Conservation (phyloP, 1,139 yeast genomes). For the Geotrichum fermentans region DNA sequence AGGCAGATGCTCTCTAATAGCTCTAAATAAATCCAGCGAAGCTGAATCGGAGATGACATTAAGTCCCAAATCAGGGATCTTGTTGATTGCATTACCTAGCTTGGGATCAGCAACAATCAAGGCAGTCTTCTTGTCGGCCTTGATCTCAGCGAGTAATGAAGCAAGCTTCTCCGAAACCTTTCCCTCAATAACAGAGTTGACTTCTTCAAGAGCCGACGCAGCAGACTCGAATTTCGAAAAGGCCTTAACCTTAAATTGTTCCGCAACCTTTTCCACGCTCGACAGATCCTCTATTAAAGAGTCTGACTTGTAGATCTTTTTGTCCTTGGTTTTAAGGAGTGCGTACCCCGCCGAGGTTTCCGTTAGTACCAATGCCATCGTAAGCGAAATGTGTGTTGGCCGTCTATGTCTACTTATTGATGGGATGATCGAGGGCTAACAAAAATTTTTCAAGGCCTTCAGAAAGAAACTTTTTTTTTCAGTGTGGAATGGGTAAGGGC, state of each 20-base stretch:
- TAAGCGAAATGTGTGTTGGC: not conserved
- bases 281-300: slow-evolving; percentile 71
- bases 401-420: too few relatives aligned
- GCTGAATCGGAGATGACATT: slow-evolving; percentile 93
- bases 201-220: slow-evolving; percentile 93
- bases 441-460: not conserved
- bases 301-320: slow-evolving; percentile 87
- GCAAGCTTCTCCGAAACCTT: slow-evolving; percentile 83
- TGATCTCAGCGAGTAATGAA: slow-evolving; percentile 69
- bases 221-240: slow-evolving; percentile 93
- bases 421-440: not conserved
- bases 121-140: slow-evolving; percentile 84
- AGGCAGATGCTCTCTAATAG: slow-evolving; percentile 89
- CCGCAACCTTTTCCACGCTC: slow-evolving; percentile 73
- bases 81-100: slow-evolving; percentile 93
- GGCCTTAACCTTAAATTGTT: slow-evolving; percentile 83
- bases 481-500: not conserved
- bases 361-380: slow-evolving; percentile 89
- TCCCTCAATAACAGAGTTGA: slow-evolving; percentile 87
- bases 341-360: slow-evolving; percentile 99
- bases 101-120: slow-evolving; percentile 92
- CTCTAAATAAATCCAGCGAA: slow-evolving; percentile 88
- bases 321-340: slow-evolving; percentile 92
- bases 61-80: slow-evolving; percentile 75
- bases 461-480: not conserved